phyloP scores from a whole-genome alignment of 140 eudicot species.

The Bidens hawaiensis region DNA sequence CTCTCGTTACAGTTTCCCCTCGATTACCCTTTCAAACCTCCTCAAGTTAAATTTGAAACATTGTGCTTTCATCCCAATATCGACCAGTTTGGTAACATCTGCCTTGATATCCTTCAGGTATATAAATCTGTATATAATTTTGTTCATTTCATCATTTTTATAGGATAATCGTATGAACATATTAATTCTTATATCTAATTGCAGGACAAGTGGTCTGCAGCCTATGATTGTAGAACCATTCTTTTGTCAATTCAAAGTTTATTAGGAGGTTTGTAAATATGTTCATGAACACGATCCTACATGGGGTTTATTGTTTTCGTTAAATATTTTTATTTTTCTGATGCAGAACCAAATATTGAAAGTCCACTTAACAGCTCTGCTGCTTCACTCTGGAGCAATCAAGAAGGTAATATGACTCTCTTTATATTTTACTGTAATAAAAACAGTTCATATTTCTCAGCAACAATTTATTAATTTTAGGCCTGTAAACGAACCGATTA shows the following conservation, averaged over 20 bases:
- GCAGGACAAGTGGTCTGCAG: conserved; percentile 96
- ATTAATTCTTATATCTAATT: conserved; percentile 4
- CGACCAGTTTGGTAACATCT: conserved; percentile 72
- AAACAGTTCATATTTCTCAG: not conserved
- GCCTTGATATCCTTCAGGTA: conserved; percentile 90
- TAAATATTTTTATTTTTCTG: conserved; percentile 10
- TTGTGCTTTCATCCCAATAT: conserved; percentile 88
- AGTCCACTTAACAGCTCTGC: conserved; percentile 86
- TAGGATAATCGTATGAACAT: not conserved
- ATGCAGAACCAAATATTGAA: conserved; percentile 74
- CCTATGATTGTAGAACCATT: conserved; percentile 84
- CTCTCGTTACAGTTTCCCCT: conserved; percentile 68
- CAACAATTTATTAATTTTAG: not conserved
- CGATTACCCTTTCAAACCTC: conserved; percentile 87
- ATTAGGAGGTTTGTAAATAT: conserved; percentile 61
- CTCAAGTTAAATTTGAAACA: conserved; percentile 80
- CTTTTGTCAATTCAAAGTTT: conserved; percentile 85
- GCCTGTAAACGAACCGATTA: too few species aligned
- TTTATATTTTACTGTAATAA: not conserved
- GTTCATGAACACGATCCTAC: not conserved
- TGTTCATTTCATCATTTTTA: not conserved
- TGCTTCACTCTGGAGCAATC: conserved; percentile 77
- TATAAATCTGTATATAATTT: not conserved
- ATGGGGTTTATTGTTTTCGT: not conserved
- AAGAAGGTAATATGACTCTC: conserved; percentile 49